A percentile compares a stretch with the other conserved stretches of the same genome.
phyloP scores from a whole-genome alignment of 257 asterid species.

The Ajuga chamaepitys region DNA sequence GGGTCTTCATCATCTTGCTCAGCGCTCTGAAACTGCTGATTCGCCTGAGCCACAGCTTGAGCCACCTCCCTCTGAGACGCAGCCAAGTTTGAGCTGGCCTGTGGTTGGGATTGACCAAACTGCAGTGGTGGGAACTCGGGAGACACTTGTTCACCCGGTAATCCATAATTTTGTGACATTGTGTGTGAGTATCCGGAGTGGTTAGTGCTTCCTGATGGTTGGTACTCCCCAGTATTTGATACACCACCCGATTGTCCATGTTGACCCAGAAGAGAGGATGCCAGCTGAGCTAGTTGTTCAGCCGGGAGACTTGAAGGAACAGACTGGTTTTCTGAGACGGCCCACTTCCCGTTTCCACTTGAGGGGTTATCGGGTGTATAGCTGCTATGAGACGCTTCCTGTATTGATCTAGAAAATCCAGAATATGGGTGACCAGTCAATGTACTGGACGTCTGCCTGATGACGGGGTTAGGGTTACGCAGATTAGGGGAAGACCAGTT shows the following conservation, averaged over 20 bases:
- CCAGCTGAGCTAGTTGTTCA: constrained; percentile 68
- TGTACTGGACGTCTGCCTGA: constrained; percentile 18
- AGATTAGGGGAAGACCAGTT: constrained; percentile 42
- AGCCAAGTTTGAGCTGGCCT: constrained; percentile 24
- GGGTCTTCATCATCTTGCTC: constrained; percentile 67
- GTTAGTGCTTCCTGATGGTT: constrained; percentile 29
- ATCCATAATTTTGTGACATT: constrained; percentile 33
- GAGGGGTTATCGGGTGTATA: constrained; percentile 22
- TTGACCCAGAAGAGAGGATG: constrained; percentile 68
- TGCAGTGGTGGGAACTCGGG: constrained; percentile 42
- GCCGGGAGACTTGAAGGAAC: constrained; percentile 36
- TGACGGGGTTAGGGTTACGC: constrained; percentile 27
- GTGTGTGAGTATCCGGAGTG: constrained; percentile 33
- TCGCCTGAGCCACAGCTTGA: constrained; percentile 31
- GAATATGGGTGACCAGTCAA: constrained; percentile 15
- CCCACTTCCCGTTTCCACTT: constrained; percentile 31
- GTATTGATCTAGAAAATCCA: constrained; percentile 24
- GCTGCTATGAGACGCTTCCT: constrained; percentile 25
- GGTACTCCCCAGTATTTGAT: constrained; percentile 32
- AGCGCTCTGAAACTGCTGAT: constrained; percentile 33
- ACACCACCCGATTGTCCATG: constrained; percentile 41
- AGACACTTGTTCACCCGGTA: constrained; percentile 29
- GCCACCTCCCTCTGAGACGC: constrained; percentile 31
- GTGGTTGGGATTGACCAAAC: constrained; percentile 45
- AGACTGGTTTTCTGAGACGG: constrained; percentile 35